A percentile compares a stretch with the other conserved stretches of the same genome.
Evolutionary conservation across 2,329 filamentous ascomycete species (phyloP).

Genomic region (Aspergillus quadricinctus): DNA sequence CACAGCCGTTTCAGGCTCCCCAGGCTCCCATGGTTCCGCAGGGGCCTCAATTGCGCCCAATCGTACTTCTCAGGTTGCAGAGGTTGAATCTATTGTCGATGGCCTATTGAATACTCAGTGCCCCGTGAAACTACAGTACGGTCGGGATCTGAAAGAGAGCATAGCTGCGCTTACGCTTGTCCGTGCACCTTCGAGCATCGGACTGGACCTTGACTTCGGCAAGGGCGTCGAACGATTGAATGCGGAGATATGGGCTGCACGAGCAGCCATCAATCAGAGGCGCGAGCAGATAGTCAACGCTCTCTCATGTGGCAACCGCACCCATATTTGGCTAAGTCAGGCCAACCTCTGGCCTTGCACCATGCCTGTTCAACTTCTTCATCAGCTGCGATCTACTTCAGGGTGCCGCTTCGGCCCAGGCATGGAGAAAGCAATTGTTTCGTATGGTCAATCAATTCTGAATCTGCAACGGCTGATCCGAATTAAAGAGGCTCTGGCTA

Average conservation of each 20-base stretch:
- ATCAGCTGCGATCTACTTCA: slow-evolving; percentile 38
- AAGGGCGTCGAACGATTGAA: background rate
- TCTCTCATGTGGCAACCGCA: slow-evolving; percentile 23
- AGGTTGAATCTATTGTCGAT: slow-evolving; percentile 23
- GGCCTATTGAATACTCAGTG: slow-evolving; percentile 19
- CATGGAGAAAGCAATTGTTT: slow-evolving; percentile 36
- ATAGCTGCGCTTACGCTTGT: slow-evolving; percentile 28
- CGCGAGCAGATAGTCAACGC: slow-evolving; percentile 12
- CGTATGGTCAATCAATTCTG: slow-evolving; percentile 39
- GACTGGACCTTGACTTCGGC: background rate
- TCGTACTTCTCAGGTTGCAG: slow-evolving; percentile 7
- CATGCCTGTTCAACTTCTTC: slow-evolving; percentile 39
- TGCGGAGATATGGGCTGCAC: slow-evolving; percentile 20
- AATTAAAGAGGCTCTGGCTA: slow-evolving; percentile 35
- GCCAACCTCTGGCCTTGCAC: slow-evolving; percentile 41
- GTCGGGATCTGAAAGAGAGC: slow-evolving; percentile 35
- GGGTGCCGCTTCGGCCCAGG: slow-evolving; percentile 23
- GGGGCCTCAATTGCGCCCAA: no score
- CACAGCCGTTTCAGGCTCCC: no score
- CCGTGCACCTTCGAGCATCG: background rate
- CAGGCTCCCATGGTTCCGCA: no score
- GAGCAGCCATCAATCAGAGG: slow-evolving; percentile 7
- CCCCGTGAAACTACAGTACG: slow-evolving; percentile 32
- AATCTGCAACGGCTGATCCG: slow-evolving; percentile 43
- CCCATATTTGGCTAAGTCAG: slow-evolving; percentile 36